These are phyloP conservation scores for Elaphomyces granulatus DNA, from an alignment of 495 filamentous ascomycete genomes.

Conservation along the genomic window DNA sequence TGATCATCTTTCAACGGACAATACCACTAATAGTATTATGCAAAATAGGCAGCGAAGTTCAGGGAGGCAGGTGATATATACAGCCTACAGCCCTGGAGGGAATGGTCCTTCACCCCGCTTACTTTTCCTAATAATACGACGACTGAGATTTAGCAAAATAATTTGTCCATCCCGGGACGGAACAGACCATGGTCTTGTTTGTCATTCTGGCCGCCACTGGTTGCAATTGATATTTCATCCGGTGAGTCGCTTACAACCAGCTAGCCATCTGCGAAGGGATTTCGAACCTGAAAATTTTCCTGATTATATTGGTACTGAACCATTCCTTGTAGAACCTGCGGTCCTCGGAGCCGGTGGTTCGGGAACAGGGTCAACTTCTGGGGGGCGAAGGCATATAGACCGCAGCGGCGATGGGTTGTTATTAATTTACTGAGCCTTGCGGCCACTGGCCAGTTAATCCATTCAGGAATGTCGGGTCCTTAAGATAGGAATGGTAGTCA, in stretches of 20 bases:
- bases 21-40: too few relatives aligned
- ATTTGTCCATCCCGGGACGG: too few relatives aligned
- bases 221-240: not conserved
- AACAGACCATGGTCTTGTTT: not conserved
- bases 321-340: slow-evolving; percentile 2
- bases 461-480: slow-evolving; percentile 68
- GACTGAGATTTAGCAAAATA: too few relatives aligned
- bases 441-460: slow-evolving; percentile 68
- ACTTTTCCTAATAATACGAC: not conserved
- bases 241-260: slow-evolving; percentile 8
- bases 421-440: slow-evolving; percentile 23
- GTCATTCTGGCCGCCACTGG: not conserved
- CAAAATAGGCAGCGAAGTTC: too few relatives aligned
- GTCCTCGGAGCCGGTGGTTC: slow-evolving; percentile 3
- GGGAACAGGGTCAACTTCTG: not conserved
- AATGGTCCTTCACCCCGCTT: not conserved
- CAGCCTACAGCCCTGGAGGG: too few relatives aligned
- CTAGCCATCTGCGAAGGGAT: slow-evolving; percentile 32
- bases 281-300: slow-evolving; percentile 30
- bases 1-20: too few relatives aligned
- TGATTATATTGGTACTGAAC: slow-evolving; percentile 27
- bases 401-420: slow-evolving; percentile 10
- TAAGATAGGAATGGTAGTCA: slow-evolving; percentile 86
- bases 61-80: not conserved
- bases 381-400: slow-evolving; percentile 9